Conservation (phyloP, 2,329 filamentous ascomycete genomes). For the Sporothrix globosa region DNA sequence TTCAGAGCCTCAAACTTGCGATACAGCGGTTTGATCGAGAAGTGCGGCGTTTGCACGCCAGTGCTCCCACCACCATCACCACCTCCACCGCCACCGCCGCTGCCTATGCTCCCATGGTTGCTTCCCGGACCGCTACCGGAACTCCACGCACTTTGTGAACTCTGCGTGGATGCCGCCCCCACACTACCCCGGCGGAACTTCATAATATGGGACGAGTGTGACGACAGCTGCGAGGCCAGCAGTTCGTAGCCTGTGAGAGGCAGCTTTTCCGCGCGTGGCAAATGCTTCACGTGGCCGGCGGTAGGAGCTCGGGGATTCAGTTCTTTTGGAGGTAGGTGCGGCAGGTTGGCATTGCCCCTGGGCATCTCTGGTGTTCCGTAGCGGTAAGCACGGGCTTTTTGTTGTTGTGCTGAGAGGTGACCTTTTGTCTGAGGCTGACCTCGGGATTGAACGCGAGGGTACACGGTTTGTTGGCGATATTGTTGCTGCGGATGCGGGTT, state of each 20-base stretch:
- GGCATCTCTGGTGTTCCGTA: conserved; percentile 52
- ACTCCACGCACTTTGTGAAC: conserved; percentile 26
- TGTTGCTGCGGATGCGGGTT: background rate
- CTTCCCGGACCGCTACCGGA: background rate
- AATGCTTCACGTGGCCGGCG: conserved; percentile 44
- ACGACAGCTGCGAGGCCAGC: conserved; percentile 59
- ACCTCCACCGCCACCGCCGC: background rate
- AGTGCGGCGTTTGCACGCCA: background rate
- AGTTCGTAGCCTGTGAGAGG: conserved; percentile 64
- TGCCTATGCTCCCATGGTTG: background rate
- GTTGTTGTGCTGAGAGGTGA: conserved; percentile 8
- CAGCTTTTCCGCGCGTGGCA: conserved; percentile 49
- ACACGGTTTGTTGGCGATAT: background rate
- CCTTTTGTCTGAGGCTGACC: background rate
- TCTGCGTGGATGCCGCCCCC: conserved; percentile 27
- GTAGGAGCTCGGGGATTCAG: conserved; percentile 45
- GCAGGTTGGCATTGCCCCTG: conserved; percentile 45
- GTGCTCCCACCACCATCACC: background rate
- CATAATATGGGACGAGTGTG: conserved; percentile 39
- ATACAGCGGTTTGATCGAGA: conserved; percentile 65
- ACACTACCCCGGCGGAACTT: conserved; percentile 29
- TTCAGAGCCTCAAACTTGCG: conserved; percentile 81
- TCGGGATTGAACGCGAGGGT: background rate
- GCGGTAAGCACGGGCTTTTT: conserved; percentile 38
- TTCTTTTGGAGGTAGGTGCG: conserved; percentile 45